phyloP scores from a whole-genome alignment of 306 rosid species.

The Cicer yamashitae region DNA sequence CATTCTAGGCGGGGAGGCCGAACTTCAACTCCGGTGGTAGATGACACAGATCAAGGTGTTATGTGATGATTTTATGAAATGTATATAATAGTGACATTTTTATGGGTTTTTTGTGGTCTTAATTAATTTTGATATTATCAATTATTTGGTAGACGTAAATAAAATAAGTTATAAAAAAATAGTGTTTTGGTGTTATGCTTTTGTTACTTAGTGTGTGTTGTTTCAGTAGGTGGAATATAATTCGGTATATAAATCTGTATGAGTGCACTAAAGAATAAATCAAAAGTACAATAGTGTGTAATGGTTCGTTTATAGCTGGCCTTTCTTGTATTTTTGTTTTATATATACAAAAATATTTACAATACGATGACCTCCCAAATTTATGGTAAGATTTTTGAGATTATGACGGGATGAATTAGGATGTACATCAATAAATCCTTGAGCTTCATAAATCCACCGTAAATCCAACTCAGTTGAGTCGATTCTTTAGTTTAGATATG shows the following conservation, averaged over 20 bases:
- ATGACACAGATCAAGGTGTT: constrained; percentile 38
- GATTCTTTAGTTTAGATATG: no score
- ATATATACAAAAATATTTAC: no score
- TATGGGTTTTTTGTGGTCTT: neutral
- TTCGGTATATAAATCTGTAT: neutral
- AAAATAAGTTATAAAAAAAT: constrained; percentile 5
- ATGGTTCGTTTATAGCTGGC: neutral
- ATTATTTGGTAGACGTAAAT: constrained; percentile 32
- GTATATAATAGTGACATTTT: constrained; percentile 41
- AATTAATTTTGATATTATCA: neutral
- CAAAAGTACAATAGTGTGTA: constrained; percentile 9
- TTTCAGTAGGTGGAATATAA: constrained; percentile 41
- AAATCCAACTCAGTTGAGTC: no score
- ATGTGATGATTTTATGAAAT: constrained; percentile 45
- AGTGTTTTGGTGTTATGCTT: constrained; percentile 30
- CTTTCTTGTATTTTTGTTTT: neutral
- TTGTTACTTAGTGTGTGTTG: constrained; percentile 36
- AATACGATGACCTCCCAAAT: no score
- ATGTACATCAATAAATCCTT: no score
- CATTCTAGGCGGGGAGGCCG: constrained; percentile 60
- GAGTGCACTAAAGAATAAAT: constrained; percentile 41
- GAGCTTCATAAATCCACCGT: no score
- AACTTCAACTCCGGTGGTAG: constrained; percentile 30
- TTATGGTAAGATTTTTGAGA: no score
- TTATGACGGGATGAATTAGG: no score